Base-by-base conservation (phyloP, 1,139 yeast species). In the Suhomyces wounanorum region DNA sequence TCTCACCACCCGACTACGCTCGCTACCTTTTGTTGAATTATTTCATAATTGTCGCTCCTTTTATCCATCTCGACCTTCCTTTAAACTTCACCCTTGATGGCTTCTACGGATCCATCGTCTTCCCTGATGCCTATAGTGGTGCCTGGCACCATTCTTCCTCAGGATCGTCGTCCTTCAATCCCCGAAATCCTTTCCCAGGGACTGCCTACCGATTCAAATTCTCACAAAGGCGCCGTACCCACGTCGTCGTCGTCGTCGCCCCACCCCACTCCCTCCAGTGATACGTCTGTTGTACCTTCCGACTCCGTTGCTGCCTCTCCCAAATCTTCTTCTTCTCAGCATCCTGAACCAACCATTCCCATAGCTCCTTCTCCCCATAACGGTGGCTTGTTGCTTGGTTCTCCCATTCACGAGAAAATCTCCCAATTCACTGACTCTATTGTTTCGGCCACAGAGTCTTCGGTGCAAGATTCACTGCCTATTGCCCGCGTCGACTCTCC, bases 331-430 rank as follows among this genome's bases (percentile, higher is more conserved):
- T 10, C 46, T 17, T 39, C 42, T n/a, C 14, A 23, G n/a, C 41
- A 38, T 6, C 41, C 41, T n/a, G 41, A 23, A 18, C 45, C 44
- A 11, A 33, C 36, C 26, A 33, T 31, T 5, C 39, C 40, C 33
- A 10, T 16, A 16, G 23, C 35, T 23, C 28, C 42, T 11, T 26
- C 18, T 14, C 38, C 42, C 33, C 35, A 36, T 13, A 16, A 17
- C 31, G 30, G 52, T 11, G 38, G 31, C 13, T 36, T 44, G 18
- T 46, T 48, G 7, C 40, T 51, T 11, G 59, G 59, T n/a, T 52
- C 55, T 31, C 59, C 59, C 40, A 56, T 56, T 46, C 57, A 56
- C 46, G 58, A 56, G 46, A 52, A 50, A 40, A 31, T 55, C 35
- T 50, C 56, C 38, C 51, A 48, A 14, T 55, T 54, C 49, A 55